Evolutionary conservation across 1,139 yeast genomes (phyloP).

Genomic region (Nakaseomyces bracarensis): DNA sequence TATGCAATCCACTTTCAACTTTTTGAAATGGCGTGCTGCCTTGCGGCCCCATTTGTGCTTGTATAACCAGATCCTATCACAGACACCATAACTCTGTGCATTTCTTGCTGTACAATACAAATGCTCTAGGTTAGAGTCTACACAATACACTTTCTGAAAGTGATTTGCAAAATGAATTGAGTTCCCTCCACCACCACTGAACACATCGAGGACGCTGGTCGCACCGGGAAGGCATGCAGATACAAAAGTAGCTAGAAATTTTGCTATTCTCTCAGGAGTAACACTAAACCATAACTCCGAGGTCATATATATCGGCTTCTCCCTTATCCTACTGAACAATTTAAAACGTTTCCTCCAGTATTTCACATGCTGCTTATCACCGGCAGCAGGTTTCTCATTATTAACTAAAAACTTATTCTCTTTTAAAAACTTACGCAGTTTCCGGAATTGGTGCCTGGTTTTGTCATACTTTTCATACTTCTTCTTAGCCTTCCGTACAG

Average conservation of each 20-base stretch:
- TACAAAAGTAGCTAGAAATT: constrained; percentile 52
- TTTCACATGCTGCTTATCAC: constrained; percentile 18
- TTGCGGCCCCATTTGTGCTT: constrained; percentile 29
- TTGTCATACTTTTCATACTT: neutral
- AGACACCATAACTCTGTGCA: constrained; percentile 59
- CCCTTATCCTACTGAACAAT: constrained; percentile 31
- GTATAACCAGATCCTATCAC: constrained; percentile 40
- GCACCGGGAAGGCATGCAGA: constrained; percentile 44
- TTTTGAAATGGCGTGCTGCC: constrained; percentile 18
- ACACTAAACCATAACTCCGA: constrained; percentile 84
- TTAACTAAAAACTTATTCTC: constrained; percentile 16
- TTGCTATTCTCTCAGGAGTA: constrained; percentile 75
- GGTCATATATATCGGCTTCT: constrained; percentile 65
- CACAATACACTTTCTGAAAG: constrained; percentile 53
- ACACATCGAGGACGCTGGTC: constrained; percentile 51
- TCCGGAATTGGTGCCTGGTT: constrained; percentile 7
- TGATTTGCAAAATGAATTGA: constrained; percentile 66
- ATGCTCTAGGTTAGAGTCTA: constrained; percentile 58
- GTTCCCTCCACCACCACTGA: constrained; percentile 97
- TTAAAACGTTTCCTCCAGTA: constrained; percentile 24
- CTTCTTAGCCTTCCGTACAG: neutral
- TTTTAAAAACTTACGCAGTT: constrained; percentile 12
- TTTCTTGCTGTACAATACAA: constrained; percentile 63
- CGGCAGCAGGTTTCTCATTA: constrained; percentile 6
- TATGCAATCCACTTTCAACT: constrained; percentile 48